Evolutionary conservation across 345 rosid species (phyloP).

Genomic region (Punica granatum): DNA sequence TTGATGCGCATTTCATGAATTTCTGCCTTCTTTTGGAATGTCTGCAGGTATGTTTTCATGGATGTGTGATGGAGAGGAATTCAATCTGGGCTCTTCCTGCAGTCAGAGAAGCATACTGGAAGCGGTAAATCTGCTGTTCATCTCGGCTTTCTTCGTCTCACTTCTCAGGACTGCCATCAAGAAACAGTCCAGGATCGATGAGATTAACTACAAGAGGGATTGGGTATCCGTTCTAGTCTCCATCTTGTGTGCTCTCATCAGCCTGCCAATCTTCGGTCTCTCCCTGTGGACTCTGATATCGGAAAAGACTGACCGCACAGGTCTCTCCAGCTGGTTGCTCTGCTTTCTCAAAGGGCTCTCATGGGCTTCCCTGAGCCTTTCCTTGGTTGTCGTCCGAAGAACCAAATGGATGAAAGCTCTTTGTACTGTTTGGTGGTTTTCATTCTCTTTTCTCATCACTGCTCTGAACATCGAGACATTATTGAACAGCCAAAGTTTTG

Average conservation of each 20-base stretch:
- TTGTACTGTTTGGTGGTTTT: slow-evolving; percentile 60
- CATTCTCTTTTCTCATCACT: slow-evolving; percentile 35
- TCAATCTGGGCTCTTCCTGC: slow-evolving; percentile 41
- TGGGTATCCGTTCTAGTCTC: slow-evolving; percentile 34
- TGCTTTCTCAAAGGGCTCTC: slow-evolving; percentile 39
- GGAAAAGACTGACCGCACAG: slow-evolving; percentile 5
- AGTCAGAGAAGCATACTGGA: slow-evolving; percentile 49
- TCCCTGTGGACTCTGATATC: slow-evolving; percentile 33
- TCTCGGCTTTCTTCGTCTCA: slow-evolving; percentile 44
- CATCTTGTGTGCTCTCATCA: slow-evolving; percentile 30
- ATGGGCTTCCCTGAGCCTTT: slow-evolving; percentile 55
- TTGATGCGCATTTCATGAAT: neutral
- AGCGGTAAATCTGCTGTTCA: slow-evolving; percentile 41
- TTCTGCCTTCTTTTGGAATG: neutral
- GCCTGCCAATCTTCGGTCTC: slow-evolving; percentile 27
- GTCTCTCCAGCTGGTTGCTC: slow-evolving; percentile 21
- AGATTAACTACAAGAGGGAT: slow-evolving; percentile 23
- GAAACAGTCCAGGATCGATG: slow-evolving; percentile 9
- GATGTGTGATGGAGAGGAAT: slow-evolving; percentile 38
- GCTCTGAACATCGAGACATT: slow-evolving; percentile 33
- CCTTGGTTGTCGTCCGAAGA: slow-evolving; percentile 47
- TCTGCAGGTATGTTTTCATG: slow-evolving; percentile 41
- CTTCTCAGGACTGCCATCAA: slow-evolving; percentile 27
- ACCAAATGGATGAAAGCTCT: slow-evolving; percentile 37
- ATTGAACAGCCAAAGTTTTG: slow-evolving; percentile 21